Percentiles rank a stretch among this genome's conserved stretches.
phyloP scores from a whole-genome alignment of 2,329 filamentous ascomycete genomes.

The Stachybotrys echinatus region DNA sequence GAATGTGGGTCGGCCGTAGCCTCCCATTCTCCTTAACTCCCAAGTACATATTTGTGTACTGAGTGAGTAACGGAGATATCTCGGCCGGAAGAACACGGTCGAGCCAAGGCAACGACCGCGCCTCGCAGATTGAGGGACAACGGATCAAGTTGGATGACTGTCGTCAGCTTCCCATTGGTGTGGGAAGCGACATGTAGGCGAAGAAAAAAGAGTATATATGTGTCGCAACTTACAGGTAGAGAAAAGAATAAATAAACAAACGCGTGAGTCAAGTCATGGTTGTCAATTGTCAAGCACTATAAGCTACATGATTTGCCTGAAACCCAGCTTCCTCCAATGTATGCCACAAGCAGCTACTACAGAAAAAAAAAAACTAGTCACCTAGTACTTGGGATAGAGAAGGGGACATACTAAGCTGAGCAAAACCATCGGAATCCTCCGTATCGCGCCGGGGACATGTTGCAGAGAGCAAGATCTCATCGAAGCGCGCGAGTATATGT shows the following conservation, averaged over 20 bases:
- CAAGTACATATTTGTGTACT: neutral
- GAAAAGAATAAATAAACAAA: neutral
- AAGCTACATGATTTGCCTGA: too few relatives aligned
- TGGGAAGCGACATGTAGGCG: neutral
- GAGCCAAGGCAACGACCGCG: constrained; percentile 5
- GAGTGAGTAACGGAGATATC: too few relatives aligned
- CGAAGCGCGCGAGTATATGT: neutral
- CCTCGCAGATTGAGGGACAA: constrained; percentile 50
- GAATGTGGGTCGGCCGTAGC: neutral
- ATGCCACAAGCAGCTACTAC: too few relatives aligned
- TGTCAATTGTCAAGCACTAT: too few relatives aligned
- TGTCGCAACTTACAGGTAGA: neutral
- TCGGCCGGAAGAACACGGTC: too few relatives aligned
- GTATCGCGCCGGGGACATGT: too few relatives aligned
- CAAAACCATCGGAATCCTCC: too few relatives aligned
- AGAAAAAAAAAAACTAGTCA: too few relatives aligned
- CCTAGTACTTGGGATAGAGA: too few relatives aligned
- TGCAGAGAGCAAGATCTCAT: neutral
- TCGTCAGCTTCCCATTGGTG: constrained; percentile 29
- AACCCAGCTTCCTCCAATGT: too few relatives aligned
- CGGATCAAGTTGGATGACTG: constrained; percentile 59
- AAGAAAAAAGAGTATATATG: neutral
- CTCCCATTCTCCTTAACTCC: neutral
- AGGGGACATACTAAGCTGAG: neutral
- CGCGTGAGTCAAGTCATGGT: too few relatives aligned